phyloP scores from a whole-genome alignment of 805 yeast species.

The Spathaspora boniae region DNA sequence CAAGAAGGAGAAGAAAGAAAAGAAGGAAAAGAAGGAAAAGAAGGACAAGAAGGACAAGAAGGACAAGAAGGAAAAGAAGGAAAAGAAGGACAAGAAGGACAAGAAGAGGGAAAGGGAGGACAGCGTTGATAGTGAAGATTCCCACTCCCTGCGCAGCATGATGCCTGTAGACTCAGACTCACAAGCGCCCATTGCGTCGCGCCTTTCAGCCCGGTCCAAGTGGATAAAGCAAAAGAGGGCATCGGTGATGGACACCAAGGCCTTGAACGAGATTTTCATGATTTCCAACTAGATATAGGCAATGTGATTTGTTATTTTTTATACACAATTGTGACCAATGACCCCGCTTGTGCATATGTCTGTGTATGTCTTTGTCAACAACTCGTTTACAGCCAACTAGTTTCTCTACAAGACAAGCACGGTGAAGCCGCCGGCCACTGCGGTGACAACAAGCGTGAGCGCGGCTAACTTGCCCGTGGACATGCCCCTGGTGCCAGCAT shows the following conservation, averaged over 20 bases:
- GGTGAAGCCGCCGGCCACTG: constrained; percentile 45
- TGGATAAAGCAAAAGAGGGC: constrained; percentile 90
- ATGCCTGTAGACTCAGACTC: constrained; percentile 6
- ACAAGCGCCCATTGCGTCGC: constrained; percentile 26
- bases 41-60: constrained; percentile 24
- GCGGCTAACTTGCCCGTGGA: constrained; percentile 31
- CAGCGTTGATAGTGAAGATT: constrained; percentile 6
- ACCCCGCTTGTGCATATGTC: no score
- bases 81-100: constrained; percentile 19
- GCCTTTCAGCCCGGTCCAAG: constrained; percentile 67
- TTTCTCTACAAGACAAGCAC: constrained; percentile 20
- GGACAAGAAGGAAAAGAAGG: constrained; percentile 22
- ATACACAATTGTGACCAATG: no score
- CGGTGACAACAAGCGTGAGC: constrained; percentile 29
- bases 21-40: constrained; percentile 18
- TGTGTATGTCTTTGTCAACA: no score
- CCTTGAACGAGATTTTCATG: constrained; percentile 92
- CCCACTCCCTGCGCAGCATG: constrained; percentile 3
- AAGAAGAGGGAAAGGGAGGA: constrained; percentile 16
- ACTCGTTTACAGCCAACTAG: no score
- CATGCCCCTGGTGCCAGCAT: constrained; percentile 11
- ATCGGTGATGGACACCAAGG: constrained; percentile 84
- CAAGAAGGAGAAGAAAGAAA: constrained; percentile 12
- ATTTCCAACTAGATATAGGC: constrained; percentile 42
- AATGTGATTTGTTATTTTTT: background rate